Evolutionary conservation across 2,329 filamentous ascomycete species (phyloP), one percentile per base, ranked within the genome.

Genomic region (Fusarium hostae): DNA sequence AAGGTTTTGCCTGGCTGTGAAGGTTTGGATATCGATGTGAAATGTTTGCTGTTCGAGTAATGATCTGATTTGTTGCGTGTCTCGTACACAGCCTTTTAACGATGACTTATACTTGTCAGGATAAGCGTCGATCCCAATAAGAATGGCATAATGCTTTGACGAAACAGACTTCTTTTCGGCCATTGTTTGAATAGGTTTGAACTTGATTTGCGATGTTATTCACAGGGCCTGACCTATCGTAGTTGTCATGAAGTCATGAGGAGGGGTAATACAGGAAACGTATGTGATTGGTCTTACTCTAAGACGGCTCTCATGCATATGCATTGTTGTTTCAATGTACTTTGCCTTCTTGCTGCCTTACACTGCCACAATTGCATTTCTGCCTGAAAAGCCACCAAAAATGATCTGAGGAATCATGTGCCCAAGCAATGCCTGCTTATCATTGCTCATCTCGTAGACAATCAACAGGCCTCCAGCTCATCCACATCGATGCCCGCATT

Each of bases 111-210:
- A 34, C 3, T 24, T 30, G 3, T 37, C 32, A 9, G 59, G 39
- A 26, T 71, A 70, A 9, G 66, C 54, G 24, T 70, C 52, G 37
- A 70, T 67, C 2, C 66, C 68, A 13, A 67, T 55, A 6, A 71
- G 26, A 11, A 70, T 58, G 4, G 55, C 66, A 11, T 71, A 20
- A 13, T 62, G 51, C 10, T 18, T 34, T 11, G 48, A 26, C 12
- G 18, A 6, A 5, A 20, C 16, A 15, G 22, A 12, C 34, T 24
- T 6, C 8, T 28, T 18, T 28, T 26, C 22, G 1, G 30, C 52
- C 59, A 63, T 63, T 12, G 15, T 26, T 26, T 12, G 20, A n/a
- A 40, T 35, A 3, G 43, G 9, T 13, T 32, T 22, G 8, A 47
- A 6, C 15, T 28, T 39, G 50, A 32, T 56, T 7, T 24, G 30